Evolutionary conservation across 1,139 yeast genomes (phyloP), one percentile per base, ranked within the genome.

Genomic region (Debaryomyces robertsiae): DNA sequence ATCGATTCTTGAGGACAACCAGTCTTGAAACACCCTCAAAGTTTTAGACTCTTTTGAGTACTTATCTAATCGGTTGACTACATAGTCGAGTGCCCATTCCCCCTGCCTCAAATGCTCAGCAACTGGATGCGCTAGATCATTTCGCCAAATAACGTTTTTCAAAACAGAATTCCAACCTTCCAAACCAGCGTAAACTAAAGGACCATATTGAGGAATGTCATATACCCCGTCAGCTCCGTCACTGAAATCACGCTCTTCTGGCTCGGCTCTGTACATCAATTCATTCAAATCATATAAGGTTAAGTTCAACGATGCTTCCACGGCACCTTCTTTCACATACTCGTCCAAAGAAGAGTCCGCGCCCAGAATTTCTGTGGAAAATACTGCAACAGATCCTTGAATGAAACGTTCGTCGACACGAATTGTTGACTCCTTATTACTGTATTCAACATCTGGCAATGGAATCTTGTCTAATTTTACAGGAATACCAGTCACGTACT

Each of bases 121-220:
- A 28, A 91, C 54, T 1, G 96, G 87, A 60, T 88, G 95, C 0
- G 93, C 95, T 39, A 93, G 73, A 52, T 90, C 80, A 57, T 93
- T 93, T 33, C 73, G 68, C 61, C 76, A 71, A 27, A 89, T 81
- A 7, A 90, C 77, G 22, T 71, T 65, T 44, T 79, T 74, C 47
- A 91, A 63, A 0, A 83, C 83, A 0, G 89, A 73, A 36, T 82
- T 79, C 96, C 96, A 93, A 3, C 98, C 98, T 63, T 88, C 95
- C 22, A 93, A 67, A 9, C 98, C 98, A 32, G 96, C 91, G 61
- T 89, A 93, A 0, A 82, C 84, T 37, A 91, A 69, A 11, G 68
- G 65, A 0, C 97, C 98, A 60, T 77, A 69, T 27, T 74, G 69
- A 0, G 98, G 97, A 38, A 93, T 73, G 40, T 65, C 60, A 61